phyloP scores from a whole-genome alignment of 2,329 filamentous ascomycete species.

The Raffaelea arxii region DNA sequence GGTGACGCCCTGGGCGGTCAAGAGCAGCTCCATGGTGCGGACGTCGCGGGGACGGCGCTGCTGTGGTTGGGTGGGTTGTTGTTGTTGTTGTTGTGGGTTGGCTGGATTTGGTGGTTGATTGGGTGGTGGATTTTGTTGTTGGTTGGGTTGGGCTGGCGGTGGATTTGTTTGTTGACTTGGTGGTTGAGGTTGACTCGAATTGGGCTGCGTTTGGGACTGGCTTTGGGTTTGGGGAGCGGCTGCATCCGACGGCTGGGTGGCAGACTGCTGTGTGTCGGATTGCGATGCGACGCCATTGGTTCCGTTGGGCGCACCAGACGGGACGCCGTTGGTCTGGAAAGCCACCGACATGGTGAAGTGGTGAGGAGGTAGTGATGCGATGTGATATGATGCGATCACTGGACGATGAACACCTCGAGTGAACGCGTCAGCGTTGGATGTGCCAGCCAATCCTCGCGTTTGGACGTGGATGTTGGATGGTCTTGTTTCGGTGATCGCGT shows the following conservation, averaged over 20 bases:
- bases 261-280: not conserved
- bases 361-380: conserved; percentile 4
- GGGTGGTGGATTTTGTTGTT: conserved; percentile 9
- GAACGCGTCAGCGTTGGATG: too few species aligned
- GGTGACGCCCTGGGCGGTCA: conserved; percentile 68
- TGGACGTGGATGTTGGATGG: too few species aligned
- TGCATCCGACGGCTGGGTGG: not conserved
- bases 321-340: conserved; percentile 45
- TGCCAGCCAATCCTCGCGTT: too few species aligned
- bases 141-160: not conserved
- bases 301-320: conserved; percentile 18
- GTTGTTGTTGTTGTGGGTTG: conserved; percentile 12
- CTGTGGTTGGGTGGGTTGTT: conserved; percentile 8
- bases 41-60: conserved; percentile 54
- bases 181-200: conserved; percentile 10
- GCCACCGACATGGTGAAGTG: conserved; percentile 10
- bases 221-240: too few species aligned
- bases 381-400: not conserved
- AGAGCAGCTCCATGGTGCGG: conserved; percentile 68
- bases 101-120: conserved; percentile 10
- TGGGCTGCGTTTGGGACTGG: too few species aligned
- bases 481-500: too few species aligned
- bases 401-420: too few species aligned
- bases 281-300: conserved; percentile 4
- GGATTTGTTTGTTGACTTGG: conserved; percentile 11